phyloP scores from a whole-genome alignment of 768 basidiomycete genomes.

The Hirschioporus abietinus region DNA sequence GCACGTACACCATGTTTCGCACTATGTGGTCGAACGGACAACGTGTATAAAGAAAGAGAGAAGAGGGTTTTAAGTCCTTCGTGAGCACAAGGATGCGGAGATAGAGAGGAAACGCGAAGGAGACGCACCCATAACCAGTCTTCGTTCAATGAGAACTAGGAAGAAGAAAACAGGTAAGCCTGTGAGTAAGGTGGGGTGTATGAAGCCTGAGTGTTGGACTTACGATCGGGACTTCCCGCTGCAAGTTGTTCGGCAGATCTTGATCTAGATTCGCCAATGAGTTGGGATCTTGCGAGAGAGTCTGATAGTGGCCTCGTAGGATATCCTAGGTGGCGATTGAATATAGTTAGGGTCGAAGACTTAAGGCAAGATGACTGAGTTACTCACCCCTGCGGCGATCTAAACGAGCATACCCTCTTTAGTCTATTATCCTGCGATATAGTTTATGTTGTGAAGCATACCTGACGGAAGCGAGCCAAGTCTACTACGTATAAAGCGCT shows the following conservation, averaged over 20 bases:
- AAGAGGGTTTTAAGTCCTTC: too few relatives aligned
- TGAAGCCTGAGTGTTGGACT: constrained; percentile 26
- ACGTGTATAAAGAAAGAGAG: too few relatives aligned
- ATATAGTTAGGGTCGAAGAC: not conserved
- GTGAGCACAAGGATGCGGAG: not conserved
- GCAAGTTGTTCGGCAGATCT: constrained; percentile 96
- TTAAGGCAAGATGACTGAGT: not conserved
- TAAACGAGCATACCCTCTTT: constrained; percentile 15
- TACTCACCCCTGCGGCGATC: constrained; percentile 54
- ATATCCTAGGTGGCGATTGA: constrained; percentile 52
- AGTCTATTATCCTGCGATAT: constrained; percentile 42
- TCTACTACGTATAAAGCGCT: constrained; percentile 97
- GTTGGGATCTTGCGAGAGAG: constrained; percentile 88
- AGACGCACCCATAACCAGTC: constrained; percentile 92
- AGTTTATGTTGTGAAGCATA: constrained; percentile 39
- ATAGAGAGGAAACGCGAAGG: not conserved
- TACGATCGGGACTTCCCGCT: constrained; percentile 88
- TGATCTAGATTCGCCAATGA: constrained; percentile 95
- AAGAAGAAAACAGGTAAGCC: constrained; percentile 6
- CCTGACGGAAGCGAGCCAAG: constrained; percentile 90
- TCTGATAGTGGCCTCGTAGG: constrained; percentile 87
- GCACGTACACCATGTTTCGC: constrained; percentile 94
- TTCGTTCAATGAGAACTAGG: constrained; percentile 78
- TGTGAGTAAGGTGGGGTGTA: too few relatives aligned
- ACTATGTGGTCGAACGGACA: constrained; percentile 37